phyloP scores from a whole-genome alignment of 441 rosid genomes.

The Jatropha multifida region DNA sequence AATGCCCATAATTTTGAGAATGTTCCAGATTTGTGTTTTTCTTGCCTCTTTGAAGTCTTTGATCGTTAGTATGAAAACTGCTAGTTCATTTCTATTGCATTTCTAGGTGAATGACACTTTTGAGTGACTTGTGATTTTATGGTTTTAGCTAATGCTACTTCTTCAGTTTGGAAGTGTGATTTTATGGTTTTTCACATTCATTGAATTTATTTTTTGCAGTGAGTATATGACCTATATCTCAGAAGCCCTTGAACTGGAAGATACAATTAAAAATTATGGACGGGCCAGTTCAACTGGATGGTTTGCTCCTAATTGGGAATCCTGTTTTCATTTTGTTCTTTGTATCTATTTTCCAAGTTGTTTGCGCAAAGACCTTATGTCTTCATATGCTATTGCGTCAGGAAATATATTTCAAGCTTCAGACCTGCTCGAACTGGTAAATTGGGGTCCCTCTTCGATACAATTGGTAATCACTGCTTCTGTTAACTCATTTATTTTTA shows the following conservation, averaged over 20 bases:
- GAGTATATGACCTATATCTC: slow-evolving; percentile 82
- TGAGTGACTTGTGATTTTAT: background rate
- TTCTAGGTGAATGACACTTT: slow-evolving; percentile 5
- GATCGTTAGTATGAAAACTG: background rate
- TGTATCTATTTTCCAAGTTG: background rate
- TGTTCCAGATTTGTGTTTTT: background rate
- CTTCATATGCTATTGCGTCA: slow-evolving; percentile 30
- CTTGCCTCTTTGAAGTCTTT: background rate
- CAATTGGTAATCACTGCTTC: slow-evolving; percentile 51
- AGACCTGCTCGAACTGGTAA: slow-evolving; percentile 65
- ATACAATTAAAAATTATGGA: slow-evolving; percentile 83
- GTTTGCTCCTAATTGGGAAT: slow-evolving; percentile 43
- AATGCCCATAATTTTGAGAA: background rate
- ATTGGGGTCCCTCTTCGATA: slow-evolving; percentile 60
- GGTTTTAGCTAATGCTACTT: background rate
- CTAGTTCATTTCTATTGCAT: background rate
- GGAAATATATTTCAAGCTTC: slow-evolving; percentile 95
- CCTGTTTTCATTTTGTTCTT: slow-evolving; percentile 20
- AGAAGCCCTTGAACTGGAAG: slow-evolving; percentile 94
- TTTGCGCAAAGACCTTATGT: slow-evolving; percentile 22
- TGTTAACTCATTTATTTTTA: background rate
- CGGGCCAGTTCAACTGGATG: slow-evolving; percentile 86
- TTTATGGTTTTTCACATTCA: background rate
- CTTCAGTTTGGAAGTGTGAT: background rate
- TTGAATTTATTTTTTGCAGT: slow-evolving; percentile 45